Evolutionary conservation across 495 filamentous ascomycete species (phyloP).

Genomic region (Penicillium desertorum): DNA sequence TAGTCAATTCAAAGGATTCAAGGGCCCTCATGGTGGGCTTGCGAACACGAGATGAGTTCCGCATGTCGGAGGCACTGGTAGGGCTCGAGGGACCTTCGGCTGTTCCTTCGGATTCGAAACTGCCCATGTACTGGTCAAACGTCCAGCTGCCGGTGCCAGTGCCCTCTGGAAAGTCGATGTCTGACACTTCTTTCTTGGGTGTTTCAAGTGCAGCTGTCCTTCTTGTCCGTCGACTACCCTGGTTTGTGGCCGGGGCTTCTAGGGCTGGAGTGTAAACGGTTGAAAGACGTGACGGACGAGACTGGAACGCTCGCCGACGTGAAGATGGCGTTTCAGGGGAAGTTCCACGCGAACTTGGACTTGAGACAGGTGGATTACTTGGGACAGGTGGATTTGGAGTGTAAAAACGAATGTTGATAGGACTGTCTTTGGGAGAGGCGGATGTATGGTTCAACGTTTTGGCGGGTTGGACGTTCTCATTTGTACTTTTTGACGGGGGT

Average conservation of each 20-base stretch:
- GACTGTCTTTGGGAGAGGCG: constrained; percentile 11
- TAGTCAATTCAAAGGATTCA: constrained; percentile 36
- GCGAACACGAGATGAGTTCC: constrained; percentile 36
- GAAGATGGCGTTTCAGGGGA: constrained; percentile 17
- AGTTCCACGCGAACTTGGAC: background rate
- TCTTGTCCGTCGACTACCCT: constrained; percentile 20
- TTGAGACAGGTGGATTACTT: constrained; percentile 11
- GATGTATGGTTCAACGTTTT: constrained; percentile 15
- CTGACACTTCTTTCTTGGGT: constrained; percentile 14
- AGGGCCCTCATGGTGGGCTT: constrained; percentile 44
- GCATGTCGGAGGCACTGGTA: constrained; percentile 32
- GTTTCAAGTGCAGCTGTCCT: constrained; percentile 19
- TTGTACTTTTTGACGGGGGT: constrained; percentile 6
- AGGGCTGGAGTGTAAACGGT: constrained; percentile 27
- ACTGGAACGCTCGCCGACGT: constrained; percentile 23
- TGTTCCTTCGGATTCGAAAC: constrained; percentile 30
- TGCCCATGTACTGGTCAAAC: constrained; percentile 23
- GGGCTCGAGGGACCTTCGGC: constrained; percentile 29
- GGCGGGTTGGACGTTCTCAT: constrained; percentile 2
- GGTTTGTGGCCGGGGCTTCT: constrained; percentile 17
- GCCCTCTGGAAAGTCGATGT: constrained; percentile 18
- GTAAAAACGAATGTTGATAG: constrained; percentile 21
- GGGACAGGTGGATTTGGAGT: constrained; percentile 12
- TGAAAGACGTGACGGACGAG: constrained; percentile 27
- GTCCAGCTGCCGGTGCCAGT: constrained; percentile 17